phyloP scores from a whole-genome alignment of 2,329 filamentous ascomycete genomes.

The Microcyclosporella mali region DNA sequence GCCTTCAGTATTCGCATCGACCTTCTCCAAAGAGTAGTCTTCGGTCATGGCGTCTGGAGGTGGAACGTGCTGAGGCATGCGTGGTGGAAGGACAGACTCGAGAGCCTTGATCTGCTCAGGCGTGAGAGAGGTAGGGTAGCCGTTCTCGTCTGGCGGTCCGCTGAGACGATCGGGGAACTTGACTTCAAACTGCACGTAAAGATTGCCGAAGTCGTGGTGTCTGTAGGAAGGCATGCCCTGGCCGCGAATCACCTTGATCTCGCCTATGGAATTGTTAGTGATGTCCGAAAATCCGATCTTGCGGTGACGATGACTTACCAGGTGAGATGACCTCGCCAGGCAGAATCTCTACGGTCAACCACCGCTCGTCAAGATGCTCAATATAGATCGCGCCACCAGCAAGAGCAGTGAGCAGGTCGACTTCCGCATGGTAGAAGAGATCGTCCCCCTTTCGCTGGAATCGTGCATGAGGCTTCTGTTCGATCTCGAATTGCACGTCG shows the following conservation, averaged over 20 bases:
- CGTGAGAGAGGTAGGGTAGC: conserved; percentile 40
- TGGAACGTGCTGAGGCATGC: conserved; percentile 57
- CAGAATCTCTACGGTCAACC: conserved; percentile 86
- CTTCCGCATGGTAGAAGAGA: conserved; percentile 88
- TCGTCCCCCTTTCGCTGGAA: conserved; percentile 97
- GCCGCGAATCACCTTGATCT: conserved; percentile 88
- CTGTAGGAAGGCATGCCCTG: conserved; percentile 96
- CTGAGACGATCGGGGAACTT: conserved; percentile 69
- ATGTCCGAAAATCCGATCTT: conserved; percentile 16
- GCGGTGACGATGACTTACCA: conserved; percentile 53
- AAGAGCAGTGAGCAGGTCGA: conserved; percentile 90
- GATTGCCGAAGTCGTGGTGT: conserved; percentile 91
- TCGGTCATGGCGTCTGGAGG: conserved; percentile 87
- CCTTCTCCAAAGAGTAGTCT: conserved; percentile 76
- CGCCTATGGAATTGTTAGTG: conserved; percentile 48
- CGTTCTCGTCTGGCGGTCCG: conserved; percentile 36
- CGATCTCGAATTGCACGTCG: conserved; percentile 97
- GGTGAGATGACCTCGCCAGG: conserved; percentile 92
- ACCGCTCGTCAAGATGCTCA: conserved; percentile 95
- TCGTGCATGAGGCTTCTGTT: conserved; percentile 94
- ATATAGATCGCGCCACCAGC: conserved; percentile 86
- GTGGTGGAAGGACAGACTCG: conserved; percentile 76
- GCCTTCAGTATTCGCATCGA: conserved; percentile 61
- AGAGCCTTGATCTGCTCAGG: conserved; percentile 69
- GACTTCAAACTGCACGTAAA: conserved; percentile 96